Conservation (phyloP, 495 filamentous ascomycete genomes). For the Neohortaea acidophila region DNA sequence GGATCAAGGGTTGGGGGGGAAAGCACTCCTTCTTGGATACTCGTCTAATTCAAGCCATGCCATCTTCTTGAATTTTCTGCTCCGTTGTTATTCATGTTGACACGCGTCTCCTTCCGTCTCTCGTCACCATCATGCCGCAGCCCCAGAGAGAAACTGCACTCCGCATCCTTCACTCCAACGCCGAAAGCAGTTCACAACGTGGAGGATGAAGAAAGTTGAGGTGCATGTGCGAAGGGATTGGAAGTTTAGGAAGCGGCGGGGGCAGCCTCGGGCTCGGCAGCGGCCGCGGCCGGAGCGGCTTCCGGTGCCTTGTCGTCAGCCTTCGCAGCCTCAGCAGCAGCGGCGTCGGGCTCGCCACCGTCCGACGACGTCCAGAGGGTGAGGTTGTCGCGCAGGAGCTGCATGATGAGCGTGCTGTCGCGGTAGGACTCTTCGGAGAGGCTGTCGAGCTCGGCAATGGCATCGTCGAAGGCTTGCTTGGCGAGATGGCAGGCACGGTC, state of each 20-base stretch:
- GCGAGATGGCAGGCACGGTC: constrained; percentile 98
- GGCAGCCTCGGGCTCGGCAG: constrained; percentile 11
- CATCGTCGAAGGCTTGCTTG: constrained; percentile 99
- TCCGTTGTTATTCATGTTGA: too few species aligned
- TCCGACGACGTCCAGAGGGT: constrained; percentile 99
- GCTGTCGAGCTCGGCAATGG: constrained; percentile 97
- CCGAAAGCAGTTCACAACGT: too few species aligned
- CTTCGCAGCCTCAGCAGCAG: constrained; percentile 40
- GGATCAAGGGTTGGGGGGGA: too few species aligned
- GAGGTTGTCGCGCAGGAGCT: constrained; percentile 97
- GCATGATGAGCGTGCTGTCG: constrained; percentile 99
- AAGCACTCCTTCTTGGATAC: too few species aligned
- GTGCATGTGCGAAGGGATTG: too few species aligned
- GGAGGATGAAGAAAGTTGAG: too few species aligned
- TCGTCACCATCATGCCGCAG: too few species aligned
- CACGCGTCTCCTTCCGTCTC: too few species aligned
- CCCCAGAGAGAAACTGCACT: too few species aligned
- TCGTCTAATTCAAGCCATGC: too few species aligned
- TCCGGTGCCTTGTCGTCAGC: constrained; percentile 36
- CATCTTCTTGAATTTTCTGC: too few species aligned
- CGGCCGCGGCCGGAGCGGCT: constrained; percentile 25
- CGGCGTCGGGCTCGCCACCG: constrained; percentile 62
- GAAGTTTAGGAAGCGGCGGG: constrained; percentile 9
- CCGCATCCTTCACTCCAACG: neutral
- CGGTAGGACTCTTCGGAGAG: constrained; percentile 98